phyloP scores from a whole-genome alignment of 345 rosid genomes.

The Fremontodendron californicum region DNA sequence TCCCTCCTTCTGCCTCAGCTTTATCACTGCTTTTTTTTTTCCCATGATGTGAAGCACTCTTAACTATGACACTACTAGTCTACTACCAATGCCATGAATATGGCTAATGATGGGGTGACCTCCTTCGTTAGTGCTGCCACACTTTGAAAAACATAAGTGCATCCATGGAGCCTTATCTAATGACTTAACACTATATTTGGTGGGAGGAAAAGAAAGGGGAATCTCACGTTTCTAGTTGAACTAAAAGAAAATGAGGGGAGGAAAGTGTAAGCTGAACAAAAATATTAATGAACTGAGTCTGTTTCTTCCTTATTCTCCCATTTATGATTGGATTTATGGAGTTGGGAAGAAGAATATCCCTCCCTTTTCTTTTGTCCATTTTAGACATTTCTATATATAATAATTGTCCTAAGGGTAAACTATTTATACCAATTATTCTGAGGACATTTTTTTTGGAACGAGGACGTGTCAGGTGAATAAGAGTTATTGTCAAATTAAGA shows the following conservation, averaged over 20 bases:
- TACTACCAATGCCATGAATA: background rate
- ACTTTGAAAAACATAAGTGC: background rate
- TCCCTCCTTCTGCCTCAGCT: background rate
- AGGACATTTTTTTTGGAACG: background rate
- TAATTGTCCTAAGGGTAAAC: background rate
- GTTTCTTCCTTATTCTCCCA: no score
- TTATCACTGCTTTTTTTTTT: background rate
- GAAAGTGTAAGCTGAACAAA: no score
- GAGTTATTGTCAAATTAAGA: background rate
- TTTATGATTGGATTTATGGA: background rate
- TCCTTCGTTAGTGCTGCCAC: background rate
- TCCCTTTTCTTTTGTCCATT: background rate
- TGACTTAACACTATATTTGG: background rate
- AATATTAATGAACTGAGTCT: no score
- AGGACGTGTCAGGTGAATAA: background rate
- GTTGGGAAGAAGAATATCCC: background rate
- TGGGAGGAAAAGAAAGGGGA: background rate
- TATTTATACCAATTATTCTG: background rate
- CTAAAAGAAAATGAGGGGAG: no score
- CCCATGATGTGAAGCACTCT: background rate
- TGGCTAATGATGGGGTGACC: background rate
- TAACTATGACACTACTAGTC: background rate
- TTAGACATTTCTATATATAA: background rate
- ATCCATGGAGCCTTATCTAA: background rate
- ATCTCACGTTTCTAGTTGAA: background rate